Evolutionary conservation across 2,329 filamentous ascomycete species (phyloP).

Genomic region (Plectosphaerella plurivora): DNA sequence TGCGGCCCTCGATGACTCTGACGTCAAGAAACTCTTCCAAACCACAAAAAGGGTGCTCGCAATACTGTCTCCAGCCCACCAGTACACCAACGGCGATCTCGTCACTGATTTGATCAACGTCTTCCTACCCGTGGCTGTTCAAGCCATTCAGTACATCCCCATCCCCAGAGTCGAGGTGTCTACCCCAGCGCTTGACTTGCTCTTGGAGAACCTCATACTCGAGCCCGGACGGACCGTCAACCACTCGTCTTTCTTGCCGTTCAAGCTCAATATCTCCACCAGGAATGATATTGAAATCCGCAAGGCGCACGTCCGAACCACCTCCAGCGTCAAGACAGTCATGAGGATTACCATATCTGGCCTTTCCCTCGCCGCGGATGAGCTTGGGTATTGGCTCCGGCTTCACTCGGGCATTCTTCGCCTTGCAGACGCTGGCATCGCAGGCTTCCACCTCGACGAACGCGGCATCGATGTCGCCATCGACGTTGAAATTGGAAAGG

Average conservation of each 20-base stretch:
- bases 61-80: slow-evolving; percentile 63
- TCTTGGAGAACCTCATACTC: slow-evolving; percentile 86
- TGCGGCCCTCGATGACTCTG: slow-evolving; percentile 66
- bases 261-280: slow-evolving; percentile 74
- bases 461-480: slow-evolving; percentile 82
- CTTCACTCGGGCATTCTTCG: slow-evolving; percentile 71
- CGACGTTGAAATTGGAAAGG: slow-evolving; percentile 77
- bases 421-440: slow-evolving; percentile 78
- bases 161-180: slow-evolving; percentile 88
- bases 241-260: slow-evolving; percentile 83
- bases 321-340: slow-evolving; percentile 61
- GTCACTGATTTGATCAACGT: slow-evolving; percentile 72
- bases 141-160: slow-evolving; percentile 79
- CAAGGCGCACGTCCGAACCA: slow-evolving; percentile 68
- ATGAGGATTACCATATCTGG: slow-evolving; percentile 78
- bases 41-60: slow-evolving; percentile 64
- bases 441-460: slow-evolving; percentile 79
- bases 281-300: slow-evolving; percentile 83
- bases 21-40: slow-evolving; percentile 64
- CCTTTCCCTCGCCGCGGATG: slow-evolving; percentile 76
- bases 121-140: slow-evolving; percentile 73
- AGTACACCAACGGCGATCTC: slow-evolving; percentile 65
- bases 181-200: slow-evolving; percentile 75
- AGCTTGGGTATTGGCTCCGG: slow-evolving; percentile 86
- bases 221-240: slow-evolving; percentile 85